A percentile compares a stretch with the other conserved stretches of the same genome.
Conservation (phyloP, 2,329 filamentous ascomycete species). For the Aspergillus carbonarius region DNA sequence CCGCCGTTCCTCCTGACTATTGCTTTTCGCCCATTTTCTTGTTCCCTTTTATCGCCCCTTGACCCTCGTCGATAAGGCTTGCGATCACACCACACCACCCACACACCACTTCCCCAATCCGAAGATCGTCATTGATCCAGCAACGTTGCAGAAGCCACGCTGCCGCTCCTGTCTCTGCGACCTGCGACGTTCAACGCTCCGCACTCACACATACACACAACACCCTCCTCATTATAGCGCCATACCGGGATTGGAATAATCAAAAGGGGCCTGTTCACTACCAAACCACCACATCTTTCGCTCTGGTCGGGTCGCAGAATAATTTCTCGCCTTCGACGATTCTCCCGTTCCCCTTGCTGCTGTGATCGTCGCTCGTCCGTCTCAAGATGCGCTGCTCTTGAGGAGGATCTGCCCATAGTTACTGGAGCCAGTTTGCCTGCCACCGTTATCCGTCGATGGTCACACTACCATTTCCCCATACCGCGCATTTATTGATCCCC, state of each 20-base stretch:
- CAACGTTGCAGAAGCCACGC: constrained; percentile 19
- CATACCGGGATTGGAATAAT: background rate
- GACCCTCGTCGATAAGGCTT: constrained; percentile 15
- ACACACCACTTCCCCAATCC: constrained; percentile 6
- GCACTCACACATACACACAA: background rate
- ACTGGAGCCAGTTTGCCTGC: constrained; percentile 27
- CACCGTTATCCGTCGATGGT: constrained; percentile 33
- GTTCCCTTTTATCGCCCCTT: constrained; percentile 9
- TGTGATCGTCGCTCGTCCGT: constrained; percentile 10
- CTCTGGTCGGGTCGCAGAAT: constrained; percentile 11
- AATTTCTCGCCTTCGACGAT: background rate
- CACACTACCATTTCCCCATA: constrained; percentile 32
- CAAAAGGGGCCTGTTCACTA: constrained; percentile 2
- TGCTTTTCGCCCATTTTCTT: constrained; percentile 10
- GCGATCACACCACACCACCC: constrained; percentile 16
- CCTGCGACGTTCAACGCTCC: constrained; percentile 21
- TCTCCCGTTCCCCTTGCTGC: constrained; percentile 10
- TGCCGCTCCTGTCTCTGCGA: constrained; percentile 12
- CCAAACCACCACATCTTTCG: constrained; percentile 7
- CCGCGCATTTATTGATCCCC: constrained; percentile 14
- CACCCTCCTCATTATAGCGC: constrained; percentile 3
- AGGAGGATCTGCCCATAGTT: constrained; percentile 25
- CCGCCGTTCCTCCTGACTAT: background rate
- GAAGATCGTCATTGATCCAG: constrained; percentile 12
- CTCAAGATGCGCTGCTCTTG: constrained; percentile 30